Conservation (phyloP, 176 grass and related monocot species). For the Rhynchospora breviuscula region DNA sequence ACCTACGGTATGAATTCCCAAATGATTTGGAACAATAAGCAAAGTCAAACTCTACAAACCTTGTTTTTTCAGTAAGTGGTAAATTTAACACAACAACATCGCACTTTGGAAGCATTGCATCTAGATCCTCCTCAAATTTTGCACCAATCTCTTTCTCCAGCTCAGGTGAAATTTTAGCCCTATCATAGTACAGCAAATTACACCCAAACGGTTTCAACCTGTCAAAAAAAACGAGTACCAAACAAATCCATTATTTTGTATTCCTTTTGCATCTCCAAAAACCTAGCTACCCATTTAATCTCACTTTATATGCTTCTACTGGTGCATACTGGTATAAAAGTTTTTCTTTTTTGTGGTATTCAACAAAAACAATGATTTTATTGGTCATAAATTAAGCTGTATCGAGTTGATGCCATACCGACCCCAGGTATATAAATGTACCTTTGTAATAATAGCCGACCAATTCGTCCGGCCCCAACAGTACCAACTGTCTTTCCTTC, state of each 20-base stretch:
- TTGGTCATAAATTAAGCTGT: not conserved
- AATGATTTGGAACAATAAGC: not conserved
- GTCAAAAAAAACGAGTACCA: slow-evolving; percentile 32
- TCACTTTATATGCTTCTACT: not conserved
- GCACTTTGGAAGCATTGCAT: slow-evolving; percentile 85
- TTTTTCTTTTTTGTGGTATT: too few species aligned
- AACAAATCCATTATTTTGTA: slow-evolving; percentile 4
- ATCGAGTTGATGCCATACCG: not conserved
- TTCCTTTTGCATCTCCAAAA: not conserved
- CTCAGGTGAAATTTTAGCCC: slow-evolving; percentile 49
- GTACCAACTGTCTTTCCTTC: slow-evolving; percentile 85
- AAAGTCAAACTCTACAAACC: slow-evolving; percentile 23
- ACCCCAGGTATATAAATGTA: not conserved
- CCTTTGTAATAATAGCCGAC: slow-evolving; percentile 40
- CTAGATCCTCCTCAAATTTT: slow-evolving; percentile 76
- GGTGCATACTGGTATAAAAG: not conserved
- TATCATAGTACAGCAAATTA: slow-evolving; percentile 82
- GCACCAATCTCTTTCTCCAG: slow-evolving; percentile 85
- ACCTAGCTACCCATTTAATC: not conserved
- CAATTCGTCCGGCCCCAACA: slow-evolving; percentile 77
- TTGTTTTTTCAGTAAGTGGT: slow-evolving; percentile 92
- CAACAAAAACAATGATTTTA: not conserved
- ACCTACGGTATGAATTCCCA: not conserved
- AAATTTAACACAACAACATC: slow-evolving; percentile 84
- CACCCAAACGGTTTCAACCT: slow-evolving; percentile 88